Evolutionary conservation across 306 rosid genomes (phyloP), one percentile per base, ranked within the genome.

Genomic region (Styphnolobium japonicum): DNA sequence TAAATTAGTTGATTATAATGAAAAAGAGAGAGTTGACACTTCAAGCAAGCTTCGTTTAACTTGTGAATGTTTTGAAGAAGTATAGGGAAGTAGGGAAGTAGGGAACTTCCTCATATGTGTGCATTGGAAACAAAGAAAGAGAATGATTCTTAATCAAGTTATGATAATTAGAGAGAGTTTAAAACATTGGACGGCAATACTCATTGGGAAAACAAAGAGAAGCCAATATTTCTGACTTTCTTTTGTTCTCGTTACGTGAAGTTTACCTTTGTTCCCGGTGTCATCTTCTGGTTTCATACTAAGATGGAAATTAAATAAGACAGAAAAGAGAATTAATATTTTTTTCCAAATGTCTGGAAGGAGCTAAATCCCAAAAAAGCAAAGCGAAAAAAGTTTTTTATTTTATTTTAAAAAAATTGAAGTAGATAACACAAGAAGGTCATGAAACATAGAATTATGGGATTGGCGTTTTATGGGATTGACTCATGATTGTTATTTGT

Each of bases 201-300:
- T 10, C 21, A 52, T 53, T 0, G 9, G 33, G 14, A 62, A 69
- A 70, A 60, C 45, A 75, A 60, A 61, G 10, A 23, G 11, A 11
- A 5, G 49, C 19, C 34, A 51, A 52, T 4, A 18, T 37, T 53
- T 69, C 10, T 6, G 6, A 70, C 56, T 63, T 66, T 66, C 19
- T 46, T 52, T 43, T 66, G 69, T 48, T 66, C 22, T 73, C 61
- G 71, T 77, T 71, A 37, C 79, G 67, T 65, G 12, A 77, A 71
- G 69, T 39, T 58, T 25, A 76, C 73, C 61, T 77, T 49, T 63
- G 70, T 71, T 76, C 46, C 3, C 7, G 3, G 56, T 70, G 37
- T 75, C 65, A 36, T 46, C 33, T 45, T 71, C 34, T 37, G 34
- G 51, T 37, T 58, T 25, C 61, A 68, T n/a, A 55, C 19, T 63